Conservation (phyloP, 805 yeast genomes). For the Candida sithepensis region DNA sequence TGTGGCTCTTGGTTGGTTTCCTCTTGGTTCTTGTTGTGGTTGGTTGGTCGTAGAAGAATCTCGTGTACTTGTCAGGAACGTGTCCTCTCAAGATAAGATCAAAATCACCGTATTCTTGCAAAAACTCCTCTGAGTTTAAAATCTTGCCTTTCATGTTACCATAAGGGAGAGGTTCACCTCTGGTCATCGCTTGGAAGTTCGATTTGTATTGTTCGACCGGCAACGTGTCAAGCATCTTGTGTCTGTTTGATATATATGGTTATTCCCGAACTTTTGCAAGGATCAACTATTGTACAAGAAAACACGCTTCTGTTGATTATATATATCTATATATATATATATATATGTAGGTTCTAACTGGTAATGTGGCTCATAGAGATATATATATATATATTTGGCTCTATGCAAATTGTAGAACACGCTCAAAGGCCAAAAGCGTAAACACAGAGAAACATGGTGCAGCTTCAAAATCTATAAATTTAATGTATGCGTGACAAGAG, state of each 20-base stretch:
- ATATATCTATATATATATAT: no score
- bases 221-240: constrained; percentile 25
- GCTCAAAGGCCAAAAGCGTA: no score
- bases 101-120: constrained; percentile 25
- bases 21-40: neutral
- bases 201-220: constrained; percentile 26
- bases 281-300: no score
- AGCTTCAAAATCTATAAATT: no score
- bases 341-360: no score
- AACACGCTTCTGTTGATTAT: no score
- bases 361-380: no score
- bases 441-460: no score
- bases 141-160: constrained; percentile 29
- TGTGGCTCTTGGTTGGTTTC: neutral
- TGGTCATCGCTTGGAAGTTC: constrained; percentile 26
- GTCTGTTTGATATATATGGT: neutral
- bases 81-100: constrained; percentile 28
- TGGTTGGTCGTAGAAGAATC: constrained; percentile 18
- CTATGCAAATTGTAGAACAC: no score
- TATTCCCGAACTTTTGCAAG: no score
- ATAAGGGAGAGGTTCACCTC: constrained; percentile 24
- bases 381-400: no score
- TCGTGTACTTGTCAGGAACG: constrained; percentile 25
- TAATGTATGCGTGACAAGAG: no score
- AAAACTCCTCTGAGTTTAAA: constrained; percentile 19